Base-by-base conservation (phyloP, 495 filamentous ascomycete genomes). In the Aeminium ludgeri region DNA sequence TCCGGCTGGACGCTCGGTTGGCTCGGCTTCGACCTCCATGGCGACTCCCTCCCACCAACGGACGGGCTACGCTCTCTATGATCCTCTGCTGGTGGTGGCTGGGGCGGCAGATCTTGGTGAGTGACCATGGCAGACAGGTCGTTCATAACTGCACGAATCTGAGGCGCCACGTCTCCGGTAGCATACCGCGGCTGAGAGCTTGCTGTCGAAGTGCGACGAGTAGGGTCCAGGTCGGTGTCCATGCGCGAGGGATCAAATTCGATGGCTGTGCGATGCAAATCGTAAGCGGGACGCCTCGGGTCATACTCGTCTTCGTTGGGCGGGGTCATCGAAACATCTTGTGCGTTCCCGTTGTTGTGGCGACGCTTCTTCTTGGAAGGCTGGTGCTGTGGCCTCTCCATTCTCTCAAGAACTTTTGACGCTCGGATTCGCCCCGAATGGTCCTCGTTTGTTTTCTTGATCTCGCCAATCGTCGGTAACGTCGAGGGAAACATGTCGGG, bases 251-350 rank as follows among this genome's bases (percentile, higher is more conserved):
- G 33, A n/a, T 42, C 38, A 12, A 30, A 40, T 10, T 44, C 27
- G 3, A 37, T 18, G 2, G 10, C 12, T 11, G 15, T 11, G 11
- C 31, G 10, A n/a, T 20, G 19, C 35, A 43, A 4, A 8, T 25
- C 23, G 23, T 25, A 25, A 25, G 23, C 28, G 6, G 63, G 63
- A 19, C 54, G 51, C 28, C 53, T 51, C 19, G 63, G 63, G 53
- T 66, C 63, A 45, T 66, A 66, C 39, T 65, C 62, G 47, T 65
- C 58, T 30, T 61, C 62, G 10, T 41, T 51, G 1, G 52, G 43
- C 28, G 23, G 23, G 4, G 23, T 25, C 4, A 25, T 25, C 23
- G 3, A 8, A 3, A 25, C 23, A 25, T 25, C 23, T 8, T 25
- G 23, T 25, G 23, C 23, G 23, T 25, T 25, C n/a, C n/a, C n/a